phyloP scores from a whole-genome alignment of 495 filamentous ascomycete species.

The Trichoderma reesei region DNA sequence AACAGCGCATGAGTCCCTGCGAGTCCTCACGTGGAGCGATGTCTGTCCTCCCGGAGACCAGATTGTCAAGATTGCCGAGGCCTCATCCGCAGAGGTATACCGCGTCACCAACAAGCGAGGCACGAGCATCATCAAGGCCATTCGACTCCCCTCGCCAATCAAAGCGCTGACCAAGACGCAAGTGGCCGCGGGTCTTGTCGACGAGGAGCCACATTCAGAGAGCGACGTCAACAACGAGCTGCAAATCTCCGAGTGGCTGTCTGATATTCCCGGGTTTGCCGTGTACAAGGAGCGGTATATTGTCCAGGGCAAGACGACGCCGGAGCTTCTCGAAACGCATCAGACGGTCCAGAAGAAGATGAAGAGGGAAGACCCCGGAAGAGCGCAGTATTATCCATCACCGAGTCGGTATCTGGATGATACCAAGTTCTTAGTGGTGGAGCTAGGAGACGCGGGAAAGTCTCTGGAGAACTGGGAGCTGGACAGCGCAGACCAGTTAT shows the following conservation, averaged over 20 bases:
- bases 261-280: constrained; percentile 81
- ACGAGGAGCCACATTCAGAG: constrained; percentile 38
- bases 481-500: constrained; percentile 49
- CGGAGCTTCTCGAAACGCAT: constrained; percentile 53
- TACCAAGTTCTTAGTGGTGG: constrained; percentile 71
- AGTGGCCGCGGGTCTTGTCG: constrained; percentile 35
- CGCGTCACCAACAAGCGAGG: constrained; percentile 41
- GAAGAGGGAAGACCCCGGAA: constrained; percentile 48
- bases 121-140: constrained; percentile 44
- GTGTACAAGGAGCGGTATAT: constrained; percentile 72
- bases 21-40: constrained; percentile 39
- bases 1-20: constrained; percentile 12
- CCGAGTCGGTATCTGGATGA: constrained; percentile 49
- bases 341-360: constrained; percentile 49
- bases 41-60: constrained; percentile 37
- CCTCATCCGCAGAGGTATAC: constrained; percentile 60
- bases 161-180: constrained; percentile 36
- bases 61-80: constrained; percentile 58
- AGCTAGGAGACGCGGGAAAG: constrained; percentile 77
- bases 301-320: constrained; percentile 57
- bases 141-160: constrained; percentile 39
- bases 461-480: constrained; percentile 59
- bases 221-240: constrained; percentile 47
- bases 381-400: constrained; percentile 56
- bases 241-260: constrained; percentile 63